Evolutionary conservation across 257 asterid species (phyloP), one percentile per base, ranked within the genome.

Genomic region (Forsythia suspensa): DNA sequence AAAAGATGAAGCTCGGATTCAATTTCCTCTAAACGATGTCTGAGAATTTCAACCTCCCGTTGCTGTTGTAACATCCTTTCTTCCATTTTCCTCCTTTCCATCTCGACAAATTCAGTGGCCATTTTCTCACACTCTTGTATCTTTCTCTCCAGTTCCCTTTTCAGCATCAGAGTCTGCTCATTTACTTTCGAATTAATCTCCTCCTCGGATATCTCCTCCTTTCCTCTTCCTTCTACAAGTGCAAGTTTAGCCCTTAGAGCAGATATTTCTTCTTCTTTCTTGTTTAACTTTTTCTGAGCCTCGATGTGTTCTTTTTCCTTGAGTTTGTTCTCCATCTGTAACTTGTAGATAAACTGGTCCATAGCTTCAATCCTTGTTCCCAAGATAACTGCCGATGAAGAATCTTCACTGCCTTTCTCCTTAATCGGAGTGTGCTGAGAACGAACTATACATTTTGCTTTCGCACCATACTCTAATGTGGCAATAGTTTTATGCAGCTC

Each of bases 371-470:
- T 85, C 71, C 95, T 87, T 8, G 98, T 91, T 2, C 92, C 96
- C 83, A 96, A 74, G 78, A 91, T 86, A 72, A 84, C 79, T 5
- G 94, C 91, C 3, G 94, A 85, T 2, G 98, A 88, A 69, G 97
- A 88, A 80, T 96, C 97, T 42, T 94, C 99, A 12, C 77, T 71
- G 2, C 90, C 91, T 71, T 89, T 94, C 24, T 92, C 98, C 75
- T 92, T 93, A 46, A 79, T 61, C 1, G 97, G 99, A 0, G 97
- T 88, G 43, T 88, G 93, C 71, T 96, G 96, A 18, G 93, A 92
- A 44, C 99, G 91, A 52, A 95, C 91, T 24, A 95, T 95, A 67
- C 99, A 95, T 84, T 95, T 95, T 1, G 99, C 99, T 78, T 95
- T 95, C 0, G 99, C 98, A 34, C 99, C 99, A 42, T 95, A 95